A percentile compares a stretch with the other conserved stretches of the same genome.
Conservation (phyloP, 352 stramenopile species). For the Phytopythium vexans region DNA sequence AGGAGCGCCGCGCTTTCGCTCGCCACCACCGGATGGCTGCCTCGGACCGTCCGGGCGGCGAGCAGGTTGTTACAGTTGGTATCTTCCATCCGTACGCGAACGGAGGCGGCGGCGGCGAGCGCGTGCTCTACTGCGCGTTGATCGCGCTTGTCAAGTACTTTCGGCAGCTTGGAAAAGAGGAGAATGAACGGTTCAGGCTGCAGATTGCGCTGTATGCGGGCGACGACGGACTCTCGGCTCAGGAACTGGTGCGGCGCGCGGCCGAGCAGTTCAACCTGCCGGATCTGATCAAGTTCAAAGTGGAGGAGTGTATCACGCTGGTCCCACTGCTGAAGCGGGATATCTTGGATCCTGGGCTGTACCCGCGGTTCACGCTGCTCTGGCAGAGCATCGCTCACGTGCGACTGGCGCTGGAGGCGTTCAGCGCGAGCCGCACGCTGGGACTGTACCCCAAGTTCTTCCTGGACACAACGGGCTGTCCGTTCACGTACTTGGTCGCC, state of each 20-base stretch:
- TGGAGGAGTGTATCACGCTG: conserved; percentile 64
- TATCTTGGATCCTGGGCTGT: conserved; percentile 71
- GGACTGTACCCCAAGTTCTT: conserved; percentile 86
- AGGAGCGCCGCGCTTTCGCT: conserved; percentile 37
- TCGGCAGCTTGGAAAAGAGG: conserved; percentile 10
- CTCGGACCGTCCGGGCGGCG: conserved; percentile 3
- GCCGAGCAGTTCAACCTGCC: conserved; percentile 86
- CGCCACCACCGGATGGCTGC: conserved; percentile 19
- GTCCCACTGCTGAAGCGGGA: conserved; percentile 67
- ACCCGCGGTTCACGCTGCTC: conserved; percentile 93
- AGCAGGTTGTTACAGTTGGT: conserved; percentile 52
- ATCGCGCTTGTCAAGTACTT: conserved; percentile 73
- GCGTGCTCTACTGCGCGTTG: conserved; percentile 97
- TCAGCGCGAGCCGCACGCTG: conserved; percentile 45
- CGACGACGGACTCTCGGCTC: conserved; percentile 63
- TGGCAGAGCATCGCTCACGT: conserved; percentile 95
- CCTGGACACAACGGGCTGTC: conserved; percentile 97
- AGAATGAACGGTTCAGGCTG: conserved; percentile 11
- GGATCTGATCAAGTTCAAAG: conserved; percentile 44
- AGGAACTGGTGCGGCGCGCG: conserved; percentile 76
- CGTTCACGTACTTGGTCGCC: conserved; percentile 96
- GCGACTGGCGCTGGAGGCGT: conserved; percentile 83
- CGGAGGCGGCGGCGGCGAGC: conserved; percentile 95
- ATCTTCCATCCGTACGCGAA: conserved; percentile 96
- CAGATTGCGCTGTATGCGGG: conserved; percentile 69